These are phyloP conservation scores for Chytriomyces confervae DNA, from an alignment of 192 early-diverging fungal genomes.

Conservation along the genomic window DNA sequence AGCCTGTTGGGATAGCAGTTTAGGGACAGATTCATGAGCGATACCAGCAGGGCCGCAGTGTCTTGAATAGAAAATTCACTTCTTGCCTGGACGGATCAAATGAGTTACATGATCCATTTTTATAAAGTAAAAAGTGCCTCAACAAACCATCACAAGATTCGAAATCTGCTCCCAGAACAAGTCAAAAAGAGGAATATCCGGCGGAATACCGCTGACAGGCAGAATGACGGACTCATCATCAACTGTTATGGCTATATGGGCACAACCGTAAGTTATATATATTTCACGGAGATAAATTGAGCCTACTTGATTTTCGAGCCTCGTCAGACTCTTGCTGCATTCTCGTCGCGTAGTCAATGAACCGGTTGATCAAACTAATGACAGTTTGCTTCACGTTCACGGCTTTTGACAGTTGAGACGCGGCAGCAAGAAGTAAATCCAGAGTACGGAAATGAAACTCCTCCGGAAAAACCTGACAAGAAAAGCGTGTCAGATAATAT, in stretches of 20 bases:
- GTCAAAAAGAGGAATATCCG: slow-evolving; percentile 88
- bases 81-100: slow-evolving; percentile 62
- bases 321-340: slow-evolving; percentile 44
- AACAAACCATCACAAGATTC: slow-evolving; percentile 76
- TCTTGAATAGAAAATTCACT: slow-evolving; percentile 93
- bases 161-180: slow-evolving; percentile 97
- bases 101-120: not conserved
- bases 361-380: slow-evolving; percentile 92
- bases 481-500: not conserved
- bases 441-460: slow-evolving; percentile 94
- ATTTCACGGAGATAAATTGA: too few relatives aligned
- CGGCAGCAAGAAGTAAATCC: slow-evolving; percentile 84
- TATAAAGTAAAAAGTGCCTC: too few relatives aligned
- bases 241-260: not conserved
- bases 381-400: slow-evolving; percentile 97
- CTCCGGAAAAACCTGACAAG: slow-evolving; percentile 84
- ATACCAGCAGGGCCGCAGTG: slow-evolving; percentile 85
- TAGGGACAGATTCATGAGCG: slow-evolving; percentile 87
- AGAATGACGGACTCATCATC: slow-evolving; percentile 33
- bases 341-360: slow-evolving; percentile 86
- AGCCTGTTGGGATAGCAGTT: slow-evolving; percentile 90
- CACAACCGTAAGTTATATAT: too few relatives aligned
- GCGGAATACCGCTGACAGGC: slow-evolving; percentile 76
- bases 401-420: slow-evolving; percentile 83
- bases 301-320: slow-evolving; percentile 4